A percentile compares a stretch with the other conserved stretches of the same genome.
Conservation (phyloP, 225 moss, liverwort and hornwort genomes). For the Asterella californica region DNA sequence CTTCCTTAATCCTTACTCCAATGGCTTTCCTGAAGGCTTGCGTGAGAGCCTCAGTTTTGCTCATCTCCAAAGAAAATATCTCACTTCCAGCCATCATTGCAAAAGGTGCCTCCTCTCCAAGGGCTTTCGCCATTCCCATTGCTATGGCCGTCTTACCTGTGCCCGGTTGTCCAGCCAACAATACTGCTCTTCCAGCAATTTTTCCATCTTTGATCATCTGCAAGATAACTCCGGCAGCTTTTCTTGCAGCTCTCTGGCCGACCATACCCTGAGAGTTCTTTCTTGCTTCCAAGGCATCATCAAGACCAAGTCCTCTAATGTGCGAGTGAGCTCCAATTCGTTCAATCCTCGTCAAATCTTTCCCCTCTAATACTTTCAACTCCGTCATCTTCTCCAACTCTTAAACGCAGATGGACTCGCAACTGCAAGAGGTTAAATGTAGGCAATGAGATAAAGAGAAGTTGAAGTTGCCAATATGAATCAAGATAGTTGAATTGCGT, state of each 20-base stretch:
- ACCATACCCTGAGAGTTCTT: slow-evolving; percentile 84
- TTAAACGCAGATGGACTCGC: no score
- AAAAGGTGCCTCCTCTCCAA: no score
- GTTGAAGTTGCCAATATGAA: neutral
- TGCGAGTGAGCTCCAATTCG: slow-evolving; percentile 90
- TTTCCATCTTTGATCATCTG: slow-evolving; percentile 70
- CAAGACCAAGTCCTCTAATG: slow-evolving; percentile 72
- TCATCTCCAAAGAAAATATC: slow-evolving; percentile 83
- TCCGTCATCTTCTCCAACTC: slow-evolving; percentile 40
- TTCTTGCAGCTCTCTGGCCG: slow-evolving; percentile 67
- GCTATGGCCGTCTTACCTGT: slow-evolving; percentile 82
- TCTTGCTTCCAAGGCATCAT: slow-evolving; percentile 75
- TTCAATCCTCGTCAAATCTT: slow-evolving; percentile 74
- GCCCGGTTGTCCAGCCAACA: slow-evolving; percentile 75
- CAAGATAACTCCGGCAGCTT: slow-evolving; percentile 75
- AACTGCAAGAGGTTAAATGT: neutral
- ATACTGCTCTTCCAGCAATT: slow-evolving; percentile 71
- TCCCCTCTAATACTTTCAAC: slow-evolving; percentile 65
- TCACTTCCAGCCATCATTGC: slow-evolving; percentile 91
- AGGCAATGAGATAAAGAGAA: neutral
- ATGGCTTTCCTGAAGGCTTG: slow-evolving; percentile 82
- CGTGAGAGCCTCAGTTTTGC: slow-evolving; percentile 78
- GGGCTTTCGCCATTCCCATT: slow-evolving; percentile 83
- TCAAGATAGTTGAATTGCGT: no score
- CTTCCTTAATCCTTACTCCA: slow-evolving; percentile 77